Evolutionary conservation across 768 basidiomycete genomes (phyloP).

Genomic region (Leccinum uliginosum): DNA sequence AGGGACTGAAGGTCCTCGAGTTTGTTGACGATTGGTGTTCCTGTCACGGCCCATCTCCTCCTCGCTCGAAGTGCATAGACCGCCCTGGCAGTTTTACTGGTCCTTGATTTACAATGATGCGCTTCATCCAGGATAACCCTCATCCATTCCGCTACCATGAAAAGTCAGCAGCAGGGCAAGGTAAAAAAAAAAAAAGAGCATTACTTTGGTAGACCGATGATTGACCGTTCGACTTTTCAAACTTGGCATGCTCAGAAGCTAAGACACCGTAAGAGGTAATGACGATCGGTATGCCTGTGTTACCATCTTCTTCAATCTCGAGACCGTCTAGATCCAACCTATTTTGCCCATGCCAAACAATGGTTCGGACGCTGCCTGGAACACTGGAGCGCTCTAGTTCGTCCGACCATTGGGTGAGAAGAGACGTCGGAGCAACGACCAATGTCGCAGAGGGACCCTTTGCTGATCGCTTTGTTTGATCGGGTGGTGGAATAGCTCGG

Average conservation of each 20-base stretch:
- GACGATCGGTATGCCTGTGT: slow-evolving; percentile 64
- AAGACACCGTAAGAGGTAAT: slow-evolving; percentile 91
- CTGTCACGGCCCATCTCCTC: slow-evolving; percentile 88
- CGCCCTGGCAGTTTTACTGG: slow-evolving; percentile 83
- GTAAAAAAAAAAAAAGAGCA: slow-evolving; percentile 13
- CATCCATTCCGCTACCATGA: slow-evolving; percentile 65
- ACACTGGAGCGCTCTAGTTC: slow-evolving; percentile 85
- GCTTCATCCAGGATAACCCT: slow-evolving; percentile 89
- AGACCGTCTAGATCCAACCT: slow-evolving; percentile 66
- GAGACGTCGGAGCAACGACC: slow-evolving; percentile 88
- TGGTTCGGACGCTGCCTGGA: slow-evolving; percentile 57
- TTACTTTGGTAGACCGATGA: slow-evolving; percentile 72
- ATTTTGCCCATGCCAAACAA: slow-evolving; percentile 89
- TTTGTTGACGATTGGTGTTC: slow-evolving; percentile 94
- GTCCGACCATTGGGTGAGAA: slow-evolving; percentile 90
- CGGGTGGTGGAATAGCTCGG: slow-evolving; percentile 37
- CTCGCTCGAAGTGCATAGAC: slow-evolving; percentile 79
- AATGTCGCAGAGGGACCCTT: slow-evolving; percentile 62
- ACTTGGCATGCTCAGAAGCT: slow-evolving; percentile 80
- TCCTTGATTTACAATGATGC: slow-evolving; percentile 88
- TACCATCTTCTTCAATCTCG: slow-evolving; percentile 49
- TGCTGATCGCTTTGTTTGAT: slow-evolving; percentile 24
- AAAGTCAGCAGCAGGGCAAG: slow-evolving; percentile 5
- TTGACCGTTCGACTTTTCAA: slow-evolving; percentile 46
- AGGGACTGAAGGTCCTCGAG: slow-evolving; percentile 90